Base-by-base conservation (phyloP, 2,329 filamentous ascomycete species). In the Dactylella cylindrospora region DNA sequence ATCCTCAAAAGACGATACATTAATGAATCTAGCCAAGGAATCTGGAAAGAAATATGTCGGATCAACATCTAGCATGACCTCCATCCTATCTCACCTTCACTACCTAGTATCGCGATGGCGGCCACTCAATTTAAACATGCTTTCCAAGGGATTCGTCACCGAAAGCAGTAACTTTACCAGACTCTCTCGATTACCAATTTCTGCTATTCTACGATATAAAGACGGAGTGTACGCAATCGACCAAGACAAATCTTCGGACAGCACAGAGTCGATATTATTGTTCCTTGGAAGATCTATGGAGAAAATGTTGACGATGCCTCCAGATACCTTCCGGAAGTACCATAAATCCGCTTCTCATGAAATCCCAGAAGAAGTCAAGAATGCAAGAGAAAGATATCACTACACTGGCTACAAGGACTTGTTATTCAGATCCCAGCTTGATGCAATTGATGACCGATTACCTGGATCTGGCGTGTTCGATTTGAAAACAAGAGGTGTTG, bases 281-380 rank as follows among this genome's bases (percentile, higher is more conserved):
- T 89, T 91, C 78, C 80, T 98, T 12, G 93, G 93, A 10, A 93
- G 94, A 70, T 95, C 90, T 0, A 90, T 98, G 84, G 93, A 98
- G 73, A 96, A 97, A 73, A 79, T 97, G 23, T 78, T 98, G 22
- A 97, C 93, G 0, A 74, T 93, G 13, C 80, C 87, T 1, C 90
- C 83, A 49, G 81, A 87, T 5, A 84, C 94, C 1, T 98, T 86
- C 70, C 90, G 96, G 73, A 84, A 84, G 65, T 97, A 94, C 71
- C 82, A 89, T 45, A 83, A 81, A 65, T 78, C 76, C 19, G 82
- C 82, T 64, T 82, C 83, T 1, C 80, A 85, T 66, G 78, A 85
- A 69, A 80, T 94, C 20, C 79, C 83, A 0, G 82, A 88, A 40
- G 83, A 86, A 68, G 83, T 90, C 70, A 82, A 83, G 20, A 81